Conservation (phyloP, 2,329 filamentous ascomycete species). For the Daldinia sp. region DNA sequence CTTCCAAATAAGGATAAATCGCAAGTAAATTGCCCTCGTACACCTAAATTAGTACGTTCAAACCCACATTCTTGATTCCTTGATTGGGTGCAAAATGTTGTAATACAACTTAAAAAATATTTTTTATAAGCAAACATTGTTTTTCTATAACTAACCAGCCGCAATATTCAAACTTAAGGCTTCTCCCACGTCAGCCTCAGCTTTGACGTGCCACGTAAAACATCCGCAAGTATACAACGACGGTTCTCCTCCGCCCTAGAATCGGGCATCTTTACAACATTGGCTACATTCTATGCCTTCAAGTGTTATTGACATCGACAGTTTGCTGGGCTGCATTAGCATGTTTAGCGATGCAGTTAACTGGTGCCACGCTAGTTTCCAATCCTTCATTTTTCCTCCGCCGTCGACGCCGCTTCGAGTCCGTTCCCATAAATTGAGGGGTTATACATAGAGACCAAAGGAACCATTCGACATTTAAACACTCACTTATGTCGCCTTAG, state of each 20-base stretch:
- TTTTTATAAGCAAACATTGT: constrained; percentile 1
- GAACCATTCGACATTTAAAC: constrained; percentile 5
- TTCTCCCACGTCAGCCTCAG: constrained; percentile 19
- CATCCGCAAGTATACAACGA: neutral
- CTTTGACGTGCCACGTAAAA: constrained; percentile 28
- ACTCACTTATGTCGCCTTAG: neutral
- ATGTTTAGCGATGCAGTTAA: constrained; percentile 16
- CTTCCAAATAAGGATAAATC: constrained; percentile 1
- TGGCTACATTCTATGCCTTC: constrained; percentile 29
- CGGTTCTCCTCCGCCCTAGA: constrained; percentile 13
- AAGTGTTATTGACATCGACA: constrained; percentile 1
- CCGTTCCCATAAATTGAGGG: constrained; percentile 35
- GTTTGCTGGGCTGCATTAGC: constrained; percentile 27
- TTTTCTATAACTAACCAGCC: neutral
- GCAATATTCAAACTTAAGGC: constrained; percentile 1
- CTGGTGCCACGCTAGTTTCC: constrained; percentile 30
- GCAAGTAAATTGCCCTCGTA: constrained; percentile 6
- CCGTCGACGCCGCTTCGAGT: constrained; percentile 15
- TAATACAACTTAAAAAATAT: neutral
- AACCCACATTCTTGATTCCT: constrained; percentile 1
- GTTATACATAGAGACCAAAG: constrained; percentile 1
- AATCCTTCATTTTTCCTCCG: constrained; percentile 18
- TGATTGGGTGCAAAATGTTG: constrained; percentile 5
- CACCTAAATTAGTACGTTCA: constrained; percentile 2
- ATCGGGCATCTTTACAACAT: constrained; percentile 18